Evolutionary conservation across 257 asterid species (phyloP).

Genomic region (Scutellaria galericulata): DNA sequence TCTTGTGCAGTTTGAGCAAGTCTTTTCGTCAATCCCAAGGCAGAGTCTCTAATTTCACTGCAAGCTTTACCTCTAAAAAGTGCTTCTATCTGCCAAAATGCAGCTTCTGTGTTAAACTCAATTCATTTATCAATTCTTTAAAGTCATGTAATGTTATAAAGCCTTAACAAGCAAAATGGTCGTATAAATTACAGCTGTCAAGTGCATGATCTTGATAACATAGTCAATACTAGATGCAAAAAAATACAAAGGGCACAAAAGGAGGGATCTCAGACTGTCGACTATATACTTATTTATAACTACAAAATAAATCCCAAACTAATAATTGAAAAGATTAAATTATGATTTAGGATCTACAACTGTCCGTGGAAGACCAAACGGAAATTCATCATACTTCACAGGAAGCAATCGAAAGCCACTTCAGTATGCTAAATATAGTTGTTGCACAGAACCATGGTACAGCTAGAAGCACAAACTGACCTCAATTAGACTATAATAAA

Average conservation of each 20-base stretch:
- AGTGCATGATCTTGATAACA: slow-evolving; percentile 13
- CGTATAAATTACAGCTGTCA: slow-evolving; percentile 18
- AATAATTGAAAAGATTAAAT: too few relatives aligned
- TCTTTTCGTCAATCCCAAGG: slow-evolving; percentile 93
- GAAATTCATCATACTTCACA: background rate
- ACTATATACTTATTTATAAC: too few relatives aligned
- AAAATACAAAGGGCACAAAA: background rate
- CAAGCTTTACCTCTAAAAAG: slow-evolving; percentile 93
- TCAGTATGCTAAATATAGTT: slow-evolving; percentile 22
- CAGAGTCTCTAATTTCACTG: slow-evolving; percentile 86
- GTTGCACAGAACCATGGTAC: slow-evolving; percentile 16
- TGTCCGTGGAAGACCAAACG: background rate
- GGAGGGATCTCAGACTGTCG: too few relatives aligned
- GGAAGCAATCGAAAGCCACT: background rate
- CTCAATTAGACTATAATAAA: background rate
- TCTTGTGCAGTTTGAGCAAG: slow-evolving; percentile 98
- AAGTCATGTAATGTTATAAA: slow-evolving; percentile 21
- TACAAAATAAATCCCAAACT: too few relatives aligned
- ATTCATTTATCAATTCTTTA: slow-evolving; percentile 22
- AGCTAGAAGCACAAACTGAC: background rate
- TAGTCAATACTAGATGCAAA: background rate
- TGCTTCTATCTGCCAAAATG: slow-evolving; percentile 67
- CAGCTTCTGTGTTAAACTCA: slow-evolving; percentile 23
- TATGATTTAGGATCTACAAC: too few relatives aligned
- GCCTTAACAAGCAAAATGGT: slow-evolving; percentile 22